Percentiles rank a stretch among this genome's conserved stretches.
Conservation (phyloP, 2,329 filamentous ascomycete genomes). For the Colletotrichum spaethianum region DNA sequence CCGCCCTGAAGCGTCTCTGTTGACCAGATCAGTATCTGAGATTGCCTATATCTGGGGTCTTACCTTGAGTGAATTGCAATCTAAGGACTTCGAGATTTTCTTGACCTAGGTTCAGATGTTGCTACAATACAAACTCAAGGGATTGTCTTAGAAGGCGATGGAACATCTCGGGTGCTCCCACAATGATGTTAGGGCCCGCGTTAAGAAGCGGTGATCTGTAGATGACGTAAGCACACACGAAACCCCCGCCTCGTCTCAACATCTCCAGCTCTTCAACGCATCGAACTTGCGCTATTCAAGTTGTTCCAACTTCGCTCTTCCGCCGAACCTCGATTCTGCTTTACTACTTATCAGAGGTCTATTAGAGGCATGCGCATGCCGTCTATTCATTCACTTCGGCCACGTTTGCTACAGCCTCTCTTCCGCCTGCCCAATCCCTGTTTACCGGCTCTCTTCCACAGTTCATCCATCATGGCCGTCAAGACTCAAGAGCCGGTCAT, state of each 20-base stretch:
- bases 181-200: no score
- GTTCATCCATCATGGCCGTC: constrained; percentile 51
- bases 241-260: background rate
- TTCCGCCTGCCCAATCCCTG: background rate
- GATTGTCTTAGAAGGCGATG: no score
- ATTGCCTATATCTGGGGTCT: no score
- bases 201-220: background rate
- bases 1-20: no score
- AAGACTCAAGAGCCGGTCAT: constrained; percentile 62
- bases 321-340: background rate
- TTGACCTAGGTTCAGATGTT: no score
- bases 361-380: background rate
- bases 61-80: no score
- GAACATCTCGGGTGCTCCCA: no score
- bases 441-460: background rate
- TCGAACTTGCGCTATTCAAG: background rate
- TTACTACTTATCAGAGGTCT: background rate
- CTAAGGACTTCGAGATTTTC: no score
- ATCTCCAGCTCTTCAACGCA: background rate
- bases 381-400: background rate
- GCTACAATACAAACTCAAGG: no score
- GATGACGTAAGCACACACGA: background rate
- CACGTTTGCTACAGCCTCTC: background rate
- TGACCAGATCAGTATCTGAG: no score
- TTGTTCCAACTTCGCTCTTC: background rate